Evolutionary conservation across 208 protist species (phyloP), one percentile per base, ranked within the genome.

Genomic region (Wallacemonas rigidus): DNA sequence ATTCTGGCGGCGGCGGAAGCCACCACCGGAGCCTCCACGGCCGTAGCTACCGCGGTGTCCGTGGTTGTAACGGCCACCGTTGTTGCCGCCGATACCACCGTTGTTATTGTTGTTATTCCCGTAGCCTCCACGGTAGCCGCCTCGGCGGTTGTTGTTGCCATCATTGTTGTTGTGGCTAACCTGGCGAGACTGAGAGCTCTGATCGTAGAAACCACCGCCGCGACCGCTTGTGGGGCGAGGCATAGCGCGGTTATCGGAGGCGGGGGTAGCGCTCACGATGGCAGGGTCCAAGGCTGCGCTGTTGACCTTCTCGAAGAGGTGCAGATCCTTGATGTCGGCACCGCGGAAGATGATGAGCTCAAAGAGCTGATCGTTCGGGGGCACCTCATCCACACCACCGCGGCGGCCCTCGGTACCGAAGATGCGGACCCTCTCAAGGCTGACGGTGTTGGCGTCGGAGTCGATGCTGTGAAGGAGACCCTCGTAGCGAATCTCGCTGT

Each of bases 341-440:
- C 93, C 93, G 47, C 90, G 87, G 76, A 97, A 97, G 36, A 97
- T 86, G 71, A 97, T 97, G 65, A 86, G 84, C 62, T 95, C 91
- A 79, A 91, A 97, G 38, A 95, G 62, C 71, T 94, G 80, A 14
- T 94, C 80, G 11, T 67, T 76, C 9, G 80, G 54, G 14, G 91
- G 86, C 17, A 96, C 86, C 77, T 94, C 85, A 0, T 83, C 71
- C 5, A 78, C 67, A 11, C 72, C 75, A 14, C 71, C 65, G 67
- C 81, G 77, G 74, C 93, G 90, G 43, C 91, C 90, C 80, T 97
- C 93, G 3, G 93, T 97, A 41, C 93, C 93, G 65, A 86, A 93
- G 43, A 97, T 91, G 76, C 88, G 83, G 64, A 97, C 93, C 80
- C 96, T 94, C 26, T 72, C 83, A 14, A 97, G 82, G 72, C 83